Percentiles rank a stretch among this genome's conserved stretches.
Conservation (phyloP, 2,329 filamentous ascomycete species). For the Helotiales sp. region DNA sequence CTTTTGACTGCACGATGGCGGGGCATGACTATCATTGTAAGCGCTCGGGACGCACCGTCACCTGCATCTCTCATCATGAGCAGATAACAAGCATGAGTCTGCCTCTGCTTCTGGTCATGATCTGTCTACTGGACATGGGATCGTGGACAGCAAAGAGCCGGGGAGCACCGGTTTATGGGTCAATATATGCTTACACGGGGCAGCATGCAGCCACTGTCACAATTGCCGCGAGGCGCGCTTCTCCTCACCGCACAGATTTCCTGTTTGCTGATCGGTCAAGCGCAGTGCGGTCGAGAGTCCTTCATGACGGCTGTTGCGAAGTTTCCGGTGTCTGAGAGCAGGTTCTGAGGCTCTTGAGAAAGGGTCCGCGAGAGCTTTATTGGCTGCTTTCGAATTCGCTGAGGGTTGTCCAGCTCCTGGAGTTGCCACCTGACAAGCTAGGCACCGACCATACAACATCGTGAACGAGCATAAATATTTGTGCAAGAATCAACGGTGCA, state of each 20-base stretch:
- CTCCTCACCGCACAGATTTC: not conserved
- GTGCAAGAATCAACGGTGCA: conserved; percentile 1
- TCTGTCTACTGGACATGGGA: not conserved
- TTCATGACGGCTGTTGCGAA: not conserved
- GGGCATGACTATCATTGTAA: not conserved
- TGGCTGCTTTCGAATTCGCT: not conserved
- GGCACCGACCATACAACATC: not conserved
- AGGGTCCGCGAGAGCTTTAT: not conserved
- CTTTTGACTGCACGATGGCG: not conserved
- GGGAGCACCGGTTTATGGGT: not conserved
- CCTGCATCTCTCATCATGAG: conserved; percentile 2
- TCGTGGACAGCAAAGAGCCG: not conserved
- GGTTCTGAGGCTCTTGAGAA: not conserved
- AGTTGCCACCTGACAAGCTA: not conserved
- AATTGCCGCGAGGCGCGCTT: conserved; percentile 12
- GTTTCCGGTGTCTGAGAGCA: not conserved
- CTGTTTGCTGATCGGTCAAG: not conserved
- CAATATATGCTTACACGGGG: not conserved
- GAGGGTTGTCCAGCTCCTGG: conserved; percentile 3
- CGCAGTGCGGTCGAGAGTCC: not conserved
- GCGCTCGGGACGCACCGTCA: conserved; percentile 13
- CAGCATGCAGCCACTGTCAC: conserved; percentile 15
- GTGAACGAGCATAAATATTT: not conserved
- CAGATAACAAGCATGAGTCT: not conserved
- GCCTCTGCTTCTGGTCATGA: not conserved